Evolutionary conservation across 2,329 filamentous ascomycete species (phyloP).

Genomic region (Apiospora arundinis): DNA sequence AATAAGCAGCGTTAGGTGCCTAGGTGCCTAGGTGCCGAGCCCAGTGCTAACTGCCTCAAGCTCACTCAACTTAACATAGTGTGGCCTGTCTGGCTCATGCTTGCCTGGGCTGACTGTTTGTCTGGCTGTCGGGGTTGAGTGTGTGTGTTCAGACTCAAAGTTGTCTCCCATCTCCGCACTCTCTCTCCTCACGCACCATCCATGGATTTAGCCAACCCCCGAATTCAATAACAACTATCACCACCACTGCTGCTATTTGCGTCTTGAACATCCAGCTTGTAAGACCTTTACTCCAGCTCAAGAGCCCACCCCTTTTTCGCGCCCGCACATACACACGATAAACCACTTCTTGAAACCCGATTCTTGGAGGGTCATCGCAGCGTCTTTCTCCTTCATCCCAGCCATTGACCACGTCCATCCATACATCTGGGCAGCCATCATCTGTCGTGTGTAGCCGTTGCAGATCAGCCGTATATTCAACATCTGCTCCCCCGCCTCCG

Average conservation of each 20-base stretch:
- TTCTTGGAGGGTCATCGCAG: background rate
- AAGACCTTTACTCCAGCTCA: background rate
- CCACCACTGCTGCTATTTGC: background rate
- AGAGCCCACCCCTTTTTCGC: background rate
- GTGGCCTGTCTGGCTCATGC: background rate
- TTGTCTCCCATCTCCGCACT: constrained; percentile 8
- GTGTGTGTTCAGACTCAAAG: constrained; percentile 5
- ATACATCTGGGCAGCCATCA: background rate
- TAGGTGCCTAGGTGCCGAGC: constrained; percentile 17
- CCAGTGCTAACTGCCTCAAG: constrained; percentile 6
- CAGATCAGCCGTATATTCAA: background rate
- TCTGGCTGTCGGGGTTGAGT: background rate
- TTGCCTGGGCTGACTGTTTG: background rate
- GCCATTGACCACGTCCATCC: background rate
- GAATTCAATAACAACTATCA: background rate
- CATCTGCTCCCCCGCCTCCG: background rate
- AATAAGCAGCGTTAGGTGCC: constrained; percentile 4
- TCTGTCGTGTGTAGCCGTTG: background rate
- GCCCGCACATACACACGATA: background rate
- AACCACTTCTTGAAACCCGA: background rate
- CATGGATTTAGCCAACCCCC: constrained; percentile 14
- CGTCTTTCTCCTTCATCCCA: background rate
- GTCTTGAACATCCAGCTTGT: background rate
- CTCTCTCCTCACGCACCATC: constrained; percentile 15
- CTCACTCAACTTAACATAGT: background rate